Evolutionary conservation across 495 filamentous ascomycete species (phyloP), one percentile per base, ranked within the genome.

Genomic region (Poronia punctata): DNA sequence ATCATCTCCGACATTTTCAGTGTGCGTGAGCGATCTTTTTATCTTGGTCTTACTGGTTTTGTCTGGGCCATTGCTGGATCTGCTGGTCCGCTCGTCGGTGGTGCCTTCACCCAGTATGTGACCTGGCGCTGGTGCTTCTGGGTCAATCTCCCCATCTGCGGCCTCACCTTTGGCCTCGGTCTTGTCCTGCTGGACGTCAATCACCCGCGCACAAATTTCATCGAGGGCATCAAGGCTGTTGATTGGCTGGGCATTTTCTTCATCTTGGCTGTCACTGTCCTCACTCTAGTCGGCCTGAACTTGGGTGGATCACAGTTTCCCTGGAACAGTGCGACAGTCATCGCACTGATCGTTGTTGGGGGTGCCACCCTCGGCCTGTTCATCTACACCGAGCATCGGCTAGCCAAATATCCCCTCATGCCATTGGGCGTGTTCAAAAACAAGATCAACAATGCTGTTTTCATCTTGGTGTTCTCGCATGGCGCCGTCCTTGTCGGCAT

Each of bases 211-310:
- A 82, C 78, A 0, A 60, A 61, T 5, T 55, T 81, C 8, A 12
- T 59, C 16, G 72, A 77, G 0, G 71, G 70, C 5, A 18, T 73
- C 16, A 60, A 46, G 30, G 69, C 68, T 1, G 52, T 75, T 15
- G 71, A 74, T 43, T 75, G 71, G 71, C 55, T 61, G 34, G 71
- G 71, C 1, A 67, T 70, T 1, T 38, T 82, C 22, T 64, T 74
- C 14, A 77, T 86, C 35, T 65, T 86, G 25, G 75, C 70, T 11
- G 75, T 76, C 1, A 82, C 79, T 0, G 59, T 86, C 10, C 81
- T 87, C 66, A 72, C 88, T 44, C 74, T 87, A n/a, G 73, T 87
- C 24, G 83, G 80, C 5, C 66, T 87, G 10, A 73, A 85, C 43
- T 83, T 81, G 42, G 83, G 83, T 29, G 84, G 84, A 15, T 62